Evolutionary conservation across 352 stramenopile genomes (phyloP).

Genomic region (Peronospora belbahrii): DNA sequence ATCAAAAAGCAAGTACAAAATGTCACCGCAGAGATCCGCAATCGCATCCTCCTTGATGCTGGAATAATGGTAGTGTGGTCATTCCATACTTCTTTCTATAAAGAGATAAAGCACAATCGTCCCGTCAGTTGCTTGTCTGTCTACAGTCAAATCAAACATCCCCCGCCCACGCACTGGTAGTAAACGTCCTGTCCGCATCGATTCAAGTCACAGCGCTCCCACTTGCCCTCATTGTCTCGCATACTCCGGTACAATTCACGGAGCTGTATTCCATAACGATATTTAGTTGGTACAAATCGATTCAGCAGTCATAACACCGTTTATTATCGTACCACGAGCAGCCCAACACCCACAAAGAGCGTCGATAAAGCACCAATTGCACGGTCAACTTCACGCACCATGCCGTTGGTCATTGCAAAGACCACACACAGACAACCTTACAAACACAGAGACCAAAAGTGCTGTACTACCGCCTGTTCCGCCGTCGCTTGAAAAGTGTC

Average conservation of each 20-base stretch:
- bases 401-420: conserved; percentile 36
- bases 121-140: background rate
- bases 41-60: conserved; percentile 64
- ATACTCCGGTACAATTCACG: conserved; percentile 50
- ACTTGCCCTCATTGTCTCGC: conserved; percentile 42
- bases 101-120: background rate
- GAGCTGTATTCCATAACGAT: conserved; percentile 25
- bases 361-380: conserved; percentile 71
- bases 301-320: background rate
- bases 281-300: background rate
- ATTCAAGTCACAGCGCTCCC: conserved; percentile 43
- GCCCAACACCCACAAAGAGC: conserved; percentile 60
- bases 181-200: conserved; percentile 59
- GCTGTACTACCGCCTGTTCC: background rate
- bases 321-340: conserved; percentile 46
- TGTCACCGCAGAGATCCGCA: conserved; percentile 52
- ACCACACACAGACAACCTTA: background rate
- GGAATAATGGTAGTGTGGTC: conserved; percentile 63
- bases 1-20: background rate
- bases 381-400: conserved; percentile 72
- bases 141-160: background rate
- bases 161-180: conserved; percentile 44
- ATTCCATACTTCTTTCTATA: conserved; percentile 69
- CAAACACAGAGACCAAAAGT: background rate
- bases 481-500: conserved; percentile 22